A percentile compares a stretch with the other conserved stretches of the same genome.
Evolutionary conservation across 202 grass and related monocot genomes (phyloP).

Genomic region (Hordeum pubiflorum): DNA sequence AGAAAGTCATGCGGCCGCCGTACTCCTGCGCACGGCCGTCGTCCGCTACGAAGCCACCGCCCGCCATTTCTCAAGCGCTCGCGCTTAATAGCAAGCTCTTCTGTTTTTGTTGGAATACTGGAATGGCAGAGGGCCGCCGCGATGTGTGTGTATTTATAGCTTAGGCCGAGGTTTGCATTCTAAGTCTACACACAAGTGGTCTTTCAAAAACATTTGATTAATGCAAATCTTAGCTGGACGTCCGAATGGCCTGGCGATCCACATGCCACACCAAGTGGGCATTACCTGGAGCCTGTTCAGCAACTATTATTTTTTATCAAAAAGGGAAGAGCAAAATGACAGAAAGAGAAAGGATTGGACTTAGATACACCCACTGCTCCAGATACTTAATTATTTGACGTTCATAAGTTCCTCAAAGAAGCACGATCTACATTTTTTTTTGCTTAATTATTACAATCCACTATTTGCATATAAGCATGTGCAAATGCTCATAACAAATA

Average conservation of each 20-base stretch:
- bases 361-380: neutral
- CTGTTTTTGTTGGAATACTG: neutral
- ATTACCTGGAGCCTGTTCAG: neutral
- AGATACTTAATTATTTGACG: neutral
- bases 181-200: neutral
- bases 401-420: neutral
- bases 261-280: neutral
- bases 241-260: neutral
- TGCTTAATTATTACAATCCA: neutral
- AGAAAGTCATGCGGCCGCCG: conserved; percentile 29
- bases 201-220: neutral
- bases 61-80: neutral
- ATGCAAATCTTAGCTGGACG: neutral
- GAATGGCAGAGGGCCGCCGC: neutral
- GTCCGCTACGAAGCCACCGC: neutral
- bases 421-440: neutral
- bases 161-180: neutral
- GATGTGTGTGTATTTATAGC: neutral
- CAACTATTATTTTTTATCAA: no score
- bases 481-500: neutral
- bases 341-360: neutral
- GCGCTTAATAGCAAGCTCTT: neutral
- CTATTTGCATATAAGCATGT: neutral
- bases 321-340: neutral
- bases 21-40: neutral